Percentiles rank a stretch among this genome's conserved stretches.
Conservation (phyloP, 352 stramenopile species). For the Phytophthora chlamydospora region DNA sequence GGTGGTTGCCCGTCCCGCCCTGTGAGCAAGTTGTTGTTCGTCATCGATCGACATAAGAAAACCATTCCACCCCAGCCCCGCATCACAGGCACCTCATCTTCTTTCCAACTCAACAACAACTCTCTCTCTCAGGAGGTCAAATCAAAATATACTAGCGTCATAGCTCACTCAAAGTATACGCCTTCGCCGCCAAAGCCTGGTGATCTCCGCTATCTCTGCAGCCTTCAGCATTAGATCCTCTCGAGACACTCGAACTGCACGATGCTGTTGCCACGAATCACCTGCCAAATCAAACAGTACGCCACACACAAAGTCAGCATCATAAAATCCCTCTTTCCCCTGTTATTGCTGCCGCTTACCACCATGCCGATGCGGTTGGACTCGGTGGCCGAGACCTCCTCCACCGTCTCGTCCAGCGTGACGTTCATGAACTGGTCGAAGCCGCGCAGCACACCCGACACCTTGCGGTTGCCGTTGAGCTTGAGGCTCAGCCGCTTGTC, state of each 20-base stretch:
- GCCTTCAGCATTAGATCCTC: constrained; percentile 51
- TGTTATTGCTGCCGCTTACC: constrained; percentile 53
- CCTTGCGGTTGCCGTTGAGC: constrained; percentile 95
- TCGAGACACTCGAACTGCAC: constrained; percentile 92
- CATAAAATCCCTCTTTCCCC: neutral
- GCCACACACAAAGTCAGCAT: neutral
- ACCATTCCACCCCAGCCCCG: neutral
- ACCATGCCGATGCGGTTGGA: constrained; percentile 93
- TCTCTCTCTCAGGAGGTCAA: constrained; percentile 8
- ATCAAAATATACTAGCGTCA: constrained; percentile 28
- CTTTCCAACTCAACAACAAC: neutral
- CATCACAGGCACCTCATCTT: neutral
- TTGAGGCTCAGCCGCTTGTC: constrained; percentile 95
- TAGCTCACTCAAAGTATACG: constrained; percentile 4
- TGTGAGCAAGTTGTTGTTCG: too few species aligned
- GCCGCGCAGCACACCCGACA: constrained; percentile 92
- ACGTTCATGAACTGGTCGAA: constrained; percentile 99
- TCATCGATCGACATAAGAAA: too few species aligned
- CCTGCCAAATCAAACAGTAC: constrained; percentile 34
- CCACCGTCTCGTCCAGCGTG: constrained; percentile 93
- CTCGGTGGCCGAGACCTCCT: constrained; percentile 89
- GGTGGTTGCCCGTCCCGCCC: too few species aligned
- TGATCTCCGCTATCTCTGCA: neutral
- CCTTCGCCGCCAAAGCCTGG: neutral
- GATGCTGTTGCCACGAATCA: constrained; percentile 91